These are phyloP conservation scores for Tripterygium wilfordii DNA, from an alignment of 177 flowering plant genomes.

Conservation along the genomic window DNA sequence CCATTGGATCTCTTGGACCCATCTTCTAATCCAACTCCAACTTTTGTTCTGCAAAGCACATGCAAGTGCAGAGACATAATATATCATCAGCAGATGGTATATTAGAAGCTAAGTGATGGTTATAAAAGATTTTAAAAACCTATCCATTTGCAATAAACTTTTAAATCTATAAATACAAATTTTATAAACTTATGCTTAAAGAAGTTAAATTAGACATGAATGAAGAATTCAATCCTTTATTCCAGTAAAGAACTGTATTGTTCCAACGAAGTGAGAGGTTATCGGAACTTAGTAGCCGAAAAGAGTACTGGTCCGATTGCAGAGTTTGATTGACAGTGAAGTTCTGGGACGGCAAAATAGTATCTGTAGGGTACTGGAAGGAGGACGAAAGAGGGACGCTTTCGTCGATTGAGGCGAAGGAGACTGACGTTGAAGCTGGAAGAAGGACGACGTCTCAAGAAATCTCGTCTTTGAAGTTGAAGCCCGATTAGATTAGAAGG, in stretches of 20 bases:
- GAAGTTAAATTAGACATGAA: constrained; percentile 22
- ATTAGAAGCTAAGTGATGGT: too few relatives aligned
- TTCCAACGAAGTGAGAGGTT: constrained; percentile 66
- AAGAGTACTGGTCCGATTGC: constrained; percentile 32
- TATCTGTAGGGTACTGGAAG: background rate
- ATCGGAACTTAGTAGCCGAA: constrained; percentile 30
- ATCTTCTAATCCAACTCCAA: too few relatives aligned
- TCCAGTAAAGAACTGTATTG: constrained; percentile 38
- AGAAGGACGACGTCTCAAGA: too few relatives aligned
- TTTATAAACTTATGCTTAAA: constrained; percentile 39
- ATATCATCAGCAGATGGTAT: too few relatives aligned
- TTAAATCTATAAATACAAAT: background rate
- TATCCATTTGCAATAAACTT: too few relatives aligned
- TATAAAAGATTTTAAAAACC: too few relatives aligned
- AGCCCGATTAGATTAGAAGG: too few relatives aligned
- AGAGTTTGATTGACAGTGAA: background rate
- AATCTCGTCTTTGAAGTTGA: too few relatives aligned
- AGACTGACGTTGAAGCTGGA: too few relatives aligned
- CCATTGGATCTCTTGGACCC: too few relatives aligned
- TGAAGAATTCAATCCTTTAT: constrained; percentile 45
- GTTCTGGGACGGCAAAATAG: background rate
- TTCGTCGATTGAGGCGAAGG: background rate
- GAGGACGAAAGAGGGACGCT: background rate
- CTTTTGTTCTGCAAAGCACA: too few relatives aligned
- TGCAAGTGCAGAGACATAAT: too few relatives aligned